These are phyloP conservation scores for Pilatotrama ljubarskyi DNA, from an alignment of 768 basidiomycete genomes.

Conservation along the genomic window DNA sequence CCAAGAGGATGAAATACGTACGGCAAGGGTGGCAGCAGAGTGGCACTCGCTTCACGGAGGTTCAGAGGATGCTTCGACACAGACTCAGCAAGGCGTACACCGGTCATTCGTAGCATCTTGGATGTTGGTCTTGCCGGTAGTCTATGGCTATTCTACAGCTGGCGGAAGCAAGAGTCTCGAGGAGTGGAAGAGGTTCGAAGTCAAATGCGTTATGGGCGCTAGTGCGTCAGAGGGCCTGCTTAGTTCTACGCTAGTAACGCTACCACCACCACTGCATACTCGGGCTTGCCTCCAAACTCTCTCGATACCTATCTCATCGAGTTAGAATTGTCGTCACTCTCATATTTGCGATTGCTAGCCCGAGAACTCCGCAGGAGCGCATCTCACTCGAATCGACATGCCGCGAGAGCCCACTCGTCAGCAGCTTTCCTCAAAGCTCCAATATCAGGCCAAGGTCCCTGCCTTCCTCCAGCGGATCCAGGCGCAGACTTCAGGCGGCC, in stretches of 20 bases:
- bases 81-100: slow-evolving; percentile 54
- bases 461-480: slow-evolving; percentile 67
- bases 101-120: slow-evolving; percentile 39
- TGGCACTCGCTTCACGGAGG: slow-evolving; percentile 59
- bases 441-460: slow-evolving; percentile 62
- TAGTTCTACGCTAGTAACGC: too few species aligned
- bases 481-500: slow-evolving; percentile 54
- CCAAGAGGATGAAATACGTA: slow-evolving; percentile 38
- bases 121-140: too few species aligned
- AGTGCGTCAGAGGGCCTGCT: too few species aligned
- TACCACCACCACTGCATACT: background rate
- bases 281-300: too few species aligned
- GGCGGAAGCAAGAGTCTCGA: too few species aligned
- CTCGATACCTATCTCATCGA: too few species aligned
- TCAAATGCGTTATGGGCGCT: background rate
- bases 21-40: slow-evolving; percentile 84
- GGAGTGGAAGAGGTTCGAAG: background rate
- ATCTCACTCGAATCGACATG: slow-evolving; percentile 14
- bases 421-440: slow-evolving; percentile 70
- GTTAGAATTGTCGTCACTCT: too few species aligned
- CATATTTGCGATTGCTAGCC: too few species aligned
- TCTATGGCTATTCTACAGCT: too few species aligned
- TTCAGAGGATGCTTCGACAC: slow-evolving; percentile 58
- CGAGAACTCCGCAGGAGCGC: too few species aligned
- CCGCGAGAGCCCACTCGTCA: slow-evolving; percentile 67